Percentiles rank a stretch among this genome's conserved stretches.
Evolutionary conservation across 192 early-diverging fungal species (phyloP).

Genomic region (Mortierella alpina): DNA sequence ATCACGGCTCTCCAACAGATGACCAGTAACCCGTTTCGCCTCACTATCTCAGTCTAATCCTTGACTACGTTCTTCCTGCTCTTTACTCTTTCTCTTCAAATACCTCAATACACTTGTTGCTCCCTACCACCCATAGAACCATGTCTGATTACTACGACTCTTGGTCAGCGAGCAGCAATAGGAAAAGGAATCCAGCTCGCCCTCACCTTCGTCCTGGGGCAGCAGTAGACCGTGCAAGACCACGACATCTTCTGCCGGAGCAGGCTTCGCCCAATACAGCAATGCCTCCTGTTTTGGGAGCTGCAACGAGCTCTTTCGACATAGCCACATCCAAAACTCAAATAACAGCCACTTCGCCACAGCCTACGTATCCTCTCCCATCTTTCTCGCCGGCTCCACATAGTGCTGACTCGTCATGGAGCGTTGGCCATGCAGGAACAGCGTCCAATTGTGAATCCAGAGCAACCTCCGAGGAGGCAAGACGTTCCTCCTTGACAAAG

Average conservation of each 20-base stretch:
- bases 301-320: not conserved
- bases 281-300: not conserved
- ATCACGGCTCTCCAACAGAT: not conserved
- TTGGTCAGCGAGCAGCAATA: slow-evolving; percentile 42
- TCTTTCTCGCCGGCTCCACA: slow-evolving; percentile 18
- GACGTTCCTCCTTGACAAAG: not conserved
- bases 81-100: not conserved
- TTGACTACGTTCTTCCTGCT: not conserved
- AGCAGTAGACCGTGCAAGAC: not conserved
- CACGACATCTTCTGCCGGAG: not conserved
- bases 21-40: not conserved
- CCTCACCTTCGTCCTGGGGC: slow-evolving; percentile 8
- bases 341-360: not conserved
- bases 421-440: not conserved
- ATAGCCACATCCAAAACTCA: not conserved
- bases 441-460: too few species aligned
- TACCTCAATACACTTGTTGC: not conserved
- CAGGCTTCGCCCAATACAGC: not conserved
- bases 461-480: too few species aligned
- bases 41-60: not conserved
- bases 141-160: slow-evolving; percentile 47
- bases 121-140: not conserved
- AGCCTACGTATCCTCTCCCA: not conserved
- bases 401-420: not conserved
- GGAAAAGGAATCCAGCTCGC: slow-evolving; percentile 20